phyloP scores from a whole-genome alignment of 164 flowering plant species.

The Santalum album region DNA sequence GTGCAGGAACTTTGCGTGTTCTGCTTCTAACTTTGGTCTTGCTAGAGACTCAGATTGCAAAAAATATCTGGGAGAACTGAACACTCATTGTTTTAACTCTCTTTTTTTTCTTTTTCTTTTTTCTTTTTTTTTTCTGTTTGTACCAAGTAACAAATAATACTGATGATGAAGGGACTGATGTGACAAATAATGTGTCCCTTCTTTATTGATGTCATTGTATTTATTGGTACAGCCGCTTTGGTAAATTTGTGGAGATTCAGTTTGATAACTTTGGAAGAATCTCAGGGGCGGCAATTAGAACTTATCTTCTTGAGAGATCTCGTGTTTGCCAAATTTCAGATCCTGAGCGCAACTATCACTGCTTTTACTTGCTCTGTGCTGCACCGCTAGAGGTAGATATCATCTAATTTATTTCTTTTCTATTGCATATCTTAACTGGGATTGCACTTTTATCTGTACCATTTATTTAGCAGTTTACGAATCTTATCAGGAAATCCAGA shows the following conservation, averaged over 20 bases:
- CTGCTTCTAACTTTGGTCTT: too few species aligned
- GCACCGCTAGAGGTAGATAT: constrained; percentile 65
- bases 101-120: not conserved
- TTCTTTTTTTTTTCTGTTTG: not conserved
- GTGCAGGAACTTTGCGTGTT: too few species aligned
- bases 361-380: constrained; percentile 82
- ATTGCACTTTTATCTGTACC: not conserved
- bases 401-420: not conserved
- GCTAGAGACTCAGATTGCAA: too few species aligned
- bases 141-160: not conserved
- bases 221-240: constrained; percentile 61
- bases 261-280: constrained; percentile 71
- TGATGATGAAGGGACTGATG: not conserved
- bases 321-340: constrained; percentile 93
- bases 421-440: not conserved
- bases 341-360: constrained; percentile 85
- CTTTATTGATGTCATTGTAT: constrained; percentile 10
- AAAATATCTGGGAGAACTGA: too few species aligned
- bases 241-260: constrained; percentile 87
- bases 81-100: too few species aligned
- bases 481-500: constrained; percentile 51
- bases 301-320: constrained; percentile 83
- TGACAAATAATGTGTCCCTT: constrained; percentile 3
- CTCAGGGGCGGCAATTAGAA: constrained; percentile 85
- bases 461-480: not conserved